phyloP scores from a whole-genome alignment of 202 grass and related monocot species.

The Panicum hallii region DNA sequence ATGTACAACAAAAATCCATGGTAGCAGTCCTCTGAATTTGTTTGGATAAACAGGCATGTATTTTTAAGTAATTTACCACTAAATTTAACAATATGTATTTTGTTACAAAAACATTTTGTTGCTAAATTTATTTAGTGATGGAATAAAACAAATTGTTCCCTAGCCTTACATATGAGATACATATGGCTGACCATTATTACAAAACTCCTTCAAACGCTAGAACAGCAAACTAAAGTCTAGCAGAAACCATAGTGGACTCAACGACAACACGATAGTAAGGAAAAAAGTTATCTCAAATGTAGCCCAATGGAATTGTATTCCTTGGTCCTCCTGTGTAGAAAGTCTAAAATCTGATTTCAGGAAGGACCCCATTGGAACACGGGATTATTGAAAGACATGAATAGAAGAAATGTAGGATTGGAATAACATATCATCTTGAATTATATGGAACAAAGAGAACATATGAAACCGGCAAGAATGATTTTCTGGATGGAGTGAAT shows the following conservation, averaged over 20 bases:
- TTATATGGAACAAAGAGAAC: background rate
- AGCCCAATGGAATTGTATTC: background rate
- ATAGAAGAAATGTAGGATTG: background rate
- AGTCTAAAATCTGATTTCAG: background rate
- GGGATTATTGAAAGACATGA: background rate
- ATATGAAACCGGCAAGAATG: background rate
- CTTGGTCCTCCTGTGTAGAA: background rate
- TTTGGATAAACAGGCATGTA: no score
- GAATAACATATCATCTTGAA: background rate
- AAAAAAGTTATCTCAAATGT: background rate
- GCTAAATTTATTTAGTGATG: background rate
- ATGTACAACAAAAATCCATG: background rate
- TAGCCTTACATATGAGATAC: background rate
- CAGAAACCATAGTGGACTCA: background rate
- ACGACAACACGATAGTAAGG: background rate
- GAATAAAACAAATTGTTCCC: background rate
- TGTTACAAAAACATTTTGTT: background rate
- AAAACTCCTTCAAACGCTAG: background rate
- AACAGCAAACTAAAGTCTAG: background rate
- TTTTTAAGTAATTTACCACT: no score
- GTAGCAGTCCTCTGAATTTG: background rate
- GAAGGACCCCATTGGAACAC: background rate
- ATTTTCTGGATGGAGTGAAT: no score
- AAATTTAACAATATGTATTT: no score
- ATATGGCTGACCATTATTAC: background rate